Base-by-base conservation (phyloP, 2,329 filamentous ascomycete genomes). In the Dendryphion nanum region DNA sequence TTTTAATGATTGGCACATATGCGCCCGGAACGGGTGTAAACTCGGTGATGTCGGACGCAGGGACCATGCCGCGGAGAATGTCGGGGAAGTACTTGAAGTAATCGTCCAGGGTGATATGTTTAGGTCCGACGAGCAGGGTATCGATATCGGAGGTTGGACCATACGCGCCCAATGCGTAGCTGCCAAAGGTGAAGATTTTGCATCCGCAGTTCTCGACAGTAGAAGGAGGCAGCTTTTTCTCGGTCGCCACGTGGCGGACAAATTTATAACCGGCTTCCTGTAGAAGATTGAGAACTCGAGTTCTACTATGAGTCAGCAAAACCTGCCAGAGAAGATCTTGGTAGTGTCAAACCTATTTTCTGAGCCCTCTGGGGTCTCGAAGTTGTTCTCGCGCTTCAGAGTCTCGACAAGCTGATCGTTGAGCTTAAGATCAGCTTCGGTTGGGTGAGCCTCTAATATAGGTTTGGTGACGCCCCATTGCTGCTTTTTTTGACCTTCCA, bases 1-100 rank as follows among this genome's bases (percentile, higher is more conserved):
- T 87, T 64, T 96, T 97, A 73, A 98, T 97, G 63, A 98, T 95
- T 33, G 93, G 93, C 6, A 97, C 91, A 58, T 88, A 95, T 4
- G 91, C 89, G 57, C 95, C 91, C 33, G 84, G 84, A 24, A 98
- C 93, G 0, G 85, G 81, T 2, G 87, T 84, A 55, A 96, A 75
- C 61, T 94, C 88, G 43, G 86, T 85, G 53, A 97, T 88, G 42
- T 89, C 77, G n/a, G 83, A 86, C 24, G 81, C 72, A 6, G 85
- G 81, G 1, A 87, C 82, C 78, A 93, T 84, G 50, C 83, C 76
- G 51, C 84, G 72, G 33, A 98, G 79, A 33, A 94, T 71, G 15
- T 79, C 74, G n/a, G 90, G 90, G 53, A 96, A 96, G 54, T 86
- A 75, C 36, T 86, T 73, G 71, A 98, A 98, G 72, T 95, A 98